Conservation (phyloP, 2,329 filamentous ascomycete species). For the Phoma herbarum region DNA sequence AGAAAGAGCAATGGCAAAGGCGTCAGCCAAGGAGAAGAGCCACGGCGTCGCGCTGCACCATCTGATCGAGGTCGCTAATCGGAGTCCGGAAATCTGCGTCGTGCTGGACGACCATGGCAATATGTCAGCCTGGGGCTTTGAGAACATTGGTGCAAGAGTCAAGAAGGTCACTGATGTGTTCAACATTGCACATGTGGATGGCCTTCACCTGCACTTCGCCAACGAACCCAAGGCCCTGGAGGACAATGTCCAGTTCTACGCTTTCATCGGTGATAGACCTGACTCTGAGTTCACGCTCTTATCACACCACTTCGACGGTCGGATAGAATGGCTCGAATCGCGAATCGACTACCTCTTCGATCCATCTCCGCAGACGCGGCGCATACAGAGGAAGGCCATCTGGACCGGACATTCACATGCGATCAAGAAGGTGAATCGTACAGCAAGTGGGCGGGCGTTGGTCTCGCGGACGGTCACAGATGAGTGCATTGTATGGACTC, state of each 20-base stretch:
- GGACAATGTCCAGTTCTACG: conserved; percentile 74
- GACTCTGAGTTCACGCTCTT: conserved; percentile 75
- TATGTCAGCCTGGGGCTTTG: conserved; percentile 92
- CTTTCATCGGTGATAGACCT: conserved; percentile 71
- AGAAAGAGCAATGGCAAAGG: conserved; percentile 75
- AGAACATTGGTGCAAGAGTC: conserved; percentile 79
- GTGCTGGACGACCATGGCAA: conserved; percentile 83
- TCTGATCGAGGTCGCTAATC: conserved; percentile 84
- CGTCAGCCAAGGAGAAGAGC: conserved; percentile 66
- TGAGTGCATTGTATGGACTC: conserved; percentile 85
- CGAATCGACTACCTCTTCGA: conserved; percentile 84
- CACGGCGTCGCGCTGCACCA: conserved; percentile 79
- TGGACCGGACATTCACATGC: conserved; percentile 87
- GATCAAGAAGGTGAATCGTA: conserved; percentile 86
- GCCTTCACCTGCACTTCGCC: conserved; percentile 56
- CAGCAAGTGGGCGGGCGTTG: conserved; percentile 79
- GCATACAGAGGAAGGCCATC: conserved; percentile 69
- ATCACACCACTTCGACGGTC: conserved; percentile 84
- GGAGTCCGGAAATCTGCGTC: conserved; percentile 85
- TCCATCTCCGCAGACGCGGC: conserved; percentile 65
- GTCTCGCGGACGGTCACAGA: conserved; percentile 81
- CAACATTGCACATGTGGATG: conserved; percentile 82
- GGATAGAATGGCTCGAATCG: conserved; percentile 81
- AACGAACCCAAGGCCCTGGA: conserved; percentile 42
- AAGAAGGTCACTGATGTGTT: conserved; percentile 76